Evolutionary conservation across 768 basidiomycete genomes (phyloP).

Genomic region (Cyathus striatus): DNA sequence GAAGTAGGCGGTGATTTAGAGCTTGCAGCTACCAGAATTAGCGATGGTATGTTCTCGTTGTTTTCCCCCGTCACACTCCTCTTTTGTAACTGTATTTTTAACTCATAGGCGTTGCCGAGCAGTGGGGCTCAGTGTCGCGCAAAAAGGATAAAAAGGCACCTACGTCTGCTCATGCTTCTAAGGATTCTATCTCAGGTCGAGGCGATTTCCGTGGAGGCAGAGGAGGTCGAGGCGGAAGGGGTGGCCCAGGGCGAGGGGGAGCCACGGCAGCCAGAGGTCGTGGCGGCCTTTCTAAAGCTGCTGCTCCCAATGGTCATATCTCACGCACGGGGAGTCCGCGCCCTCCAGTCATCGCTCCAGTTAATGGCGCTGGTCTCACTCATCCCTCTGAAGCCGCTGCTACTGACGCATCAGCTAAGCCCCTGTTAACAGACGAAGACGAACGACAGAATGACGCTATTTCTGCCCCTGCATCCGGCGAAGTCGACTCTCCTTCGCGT

Average conservation of each 20-base stretch:
- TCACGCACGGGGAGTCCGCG: slow-evolving; percentile 28
- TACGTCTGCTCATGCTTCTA: slow-evolving; percentile 36
- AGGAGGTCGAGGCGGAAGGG: slow-evolving; percentile 23
- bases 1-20: slow-evolving; percentile 70
- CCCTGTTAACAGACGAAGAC: slow-evolving; percentile 13
- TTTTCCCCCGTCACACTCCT: slow-evolving; percentile 7
- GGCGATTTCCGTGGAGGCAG: slow-evolving; percentile 59
- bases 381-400: slow-evolving; percentile 12
- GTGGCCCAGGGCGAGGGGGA: slow-evolving; percentile 27
- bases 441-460: slow-evolving; percentile 21
- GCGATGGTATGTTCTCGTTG: slow-evolving; percentile 49
- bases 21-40: slow-evolving; percentile 67
- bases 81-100: too few relatives aligned
- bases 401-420: slow-evolving; percentile 19
- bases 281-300: slow-evolving; percentile 40
- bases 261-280: slow-evolving; percentile 32
- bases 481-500: slow-evolving; percentile 22
- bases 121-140: slow-evolving; percentile 79
- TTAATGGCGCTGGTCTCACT: slow-evolving; percentile 16
- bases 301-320: slow-evolving; percentile 34
- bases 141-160: slow-evolving; percentile 83
- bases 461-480: slow-evolving; percentile 20
- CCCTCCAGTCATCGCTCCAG: slow-evolving; percentile 14
- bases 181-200: slow-evolving; percentile 43
- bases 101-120: slow-evolving; percentile 60